These are phyloP conservation scores for Elaphomyces granulatus DNA, from an alignment of 495 filamentous ascomycete genomes.

Conservation along the genomic window DNA sequence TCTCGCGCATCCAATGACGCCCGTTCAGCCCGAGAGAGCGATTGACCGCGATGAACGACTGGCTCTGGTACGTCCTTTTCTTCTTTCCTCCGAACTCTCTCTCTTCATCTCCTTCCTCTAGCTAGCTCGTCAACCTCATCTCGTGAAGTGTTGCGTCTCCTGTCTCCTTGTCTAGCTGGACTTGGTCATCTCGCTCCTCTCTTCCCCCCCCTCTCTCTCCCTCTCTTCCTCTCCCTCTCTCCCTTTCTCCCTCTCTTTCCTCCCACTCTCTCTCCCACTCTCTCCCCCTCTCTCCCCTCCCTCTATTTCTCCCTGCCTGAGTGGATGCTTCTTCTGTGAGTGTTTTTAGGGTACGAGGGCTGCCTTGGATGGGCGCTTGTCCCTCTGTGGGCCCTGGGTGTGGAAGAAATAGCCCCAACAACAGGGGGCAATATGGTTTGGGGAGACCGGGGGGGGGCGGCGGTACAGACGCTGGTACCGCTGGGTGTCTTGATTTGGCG, in stretches of 20 bases:
- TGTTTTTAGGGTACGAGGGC: no score
- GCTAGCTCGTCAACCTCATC: no score
- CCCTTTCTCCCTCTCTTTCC: conserved; percentile 5
- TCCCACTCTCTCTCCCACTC: conserved; percentile 2
- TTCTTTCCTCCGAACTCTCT: background rate
- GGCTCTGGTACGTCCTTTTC: conserved; percentile 65
- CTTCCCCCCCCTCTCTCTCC: background rate
- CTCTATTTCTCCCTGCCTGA: no score
- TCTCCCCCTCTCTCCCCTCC: no score
- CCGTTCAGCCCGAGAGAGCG: conserved; percentile 46
- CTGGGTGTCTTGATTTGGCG: no score
- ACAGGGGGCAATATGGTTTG: conserved; percentile 3
- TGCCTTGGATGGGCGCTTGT: no score
- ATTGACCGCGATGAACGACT: conserved; percentile 86
- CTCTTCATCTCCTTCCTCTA: background rate
- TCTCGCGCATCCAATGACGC: conserved; percentile 28
- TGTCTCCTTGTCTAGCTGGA: background rate
- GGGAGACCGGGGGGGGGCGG: no score
- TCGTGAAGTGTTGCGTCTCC: no score
- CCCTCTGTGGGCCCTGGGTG: no score
- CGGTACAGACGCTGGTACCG: no score
- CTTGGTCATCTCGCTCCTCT: background rate
- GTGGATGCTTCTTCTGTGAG: no score
- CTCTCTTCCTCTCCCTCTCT: conserved; percentile 7
- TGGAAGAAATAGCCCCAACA: no score